These are phyloP conservation scores for Hypoxylon fuscum DNA, from an alignment of 495 filamentous ascomycete species.

Conservation along the genomic window DNA sequence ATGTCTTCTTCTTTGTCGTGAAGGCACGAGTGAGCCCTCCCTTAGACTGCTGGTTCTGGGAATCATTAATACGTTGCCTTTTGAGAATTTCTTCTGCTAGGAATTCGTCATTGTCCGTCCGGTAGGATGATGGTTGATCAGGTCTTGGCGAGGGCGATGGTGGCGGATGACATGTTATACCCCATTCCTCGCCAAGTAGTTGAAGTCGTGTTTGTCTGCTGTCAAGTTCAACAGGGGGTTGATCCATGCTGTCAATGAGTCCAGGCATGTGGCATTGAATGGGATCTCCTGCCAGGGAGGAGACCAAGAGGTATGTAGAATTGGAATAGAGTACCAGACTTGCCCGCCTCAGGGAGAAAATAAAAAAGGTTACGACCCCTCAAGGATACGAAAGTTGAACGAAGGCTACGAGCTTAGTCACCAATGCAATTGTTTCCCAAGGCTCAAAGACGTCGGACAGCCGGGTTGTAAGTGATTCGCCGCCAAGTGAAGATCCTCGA, in stretches of 20 bases:
- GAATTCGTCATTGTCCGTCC: conserved; percentile 52
- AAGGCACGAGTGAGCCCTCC: conserved; percentile 54
- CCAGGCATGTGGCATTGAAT: conserved; percentile 21
- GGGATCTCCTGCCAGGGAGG: not conserved
- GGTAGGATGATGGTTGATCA: conserved; percentile 40
- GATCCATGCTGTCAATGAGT: conserved; percentile 32
- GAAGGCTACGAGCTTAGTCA: conserved; percentile 17
- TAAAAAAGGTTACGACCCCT: not conserved
- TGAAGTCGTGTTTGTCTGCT: conserved; percentile 49
- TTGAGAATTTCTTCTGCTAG: conserved; percentile 56
- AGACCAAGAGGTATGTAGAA: not conserved
- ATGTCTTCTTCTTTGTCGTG: conserved; percentile 53
- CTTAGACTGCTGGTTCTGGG: conserved; percentile 45
- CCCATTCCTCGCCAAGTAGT: conserved; percentile 49
- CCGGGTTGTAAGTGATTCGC: conserved; percentile 9
- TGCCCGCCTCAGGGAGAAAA: not conserved
- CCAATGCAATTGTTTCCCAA: conserved; percentile 7
- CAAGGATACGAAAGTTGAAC: not conserved
- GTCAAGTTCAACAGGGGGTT: conserved; percentile 36
- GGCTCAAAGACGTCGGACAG: conserved; percentile 4
- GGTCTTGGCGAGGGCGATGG: conserved; percentile 34
- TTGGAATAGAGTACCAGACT: conserved; percentile 1
- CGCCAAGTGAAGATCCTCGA: not conserved
- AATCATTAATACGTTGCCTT: conserved; percentile 46
- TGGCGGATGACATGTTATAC: conserved; percentile 40